These are phyloP conservation scores for Erucastrum elatum DNA, from an alignment of 345 rosid genomes.

Conservation along the genomic window DNA sequence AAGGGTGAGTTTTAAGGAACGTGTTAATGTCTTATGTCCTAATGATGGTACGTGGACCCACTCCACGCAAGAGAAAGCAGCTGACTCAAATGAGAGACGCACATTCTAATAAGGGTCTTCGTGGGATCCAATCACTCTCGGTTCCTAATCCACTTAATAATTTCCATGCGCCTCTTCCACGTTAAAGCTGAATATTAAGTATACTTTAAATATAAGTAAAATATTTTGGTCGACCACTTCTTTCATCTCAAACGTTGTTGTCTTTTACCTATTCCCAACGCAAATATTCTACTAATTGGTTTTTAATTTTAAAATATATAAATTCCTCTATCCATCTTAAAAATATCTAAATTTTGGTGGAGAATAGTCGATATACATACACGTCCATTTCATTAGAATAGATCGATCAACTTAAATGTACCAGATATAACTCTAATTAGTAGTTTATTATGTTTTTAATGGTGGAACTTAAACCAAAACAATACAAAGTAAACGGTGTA, in stretches of 20 bases:
- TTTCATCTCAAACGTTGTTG: slow-evolving; percentile 1
- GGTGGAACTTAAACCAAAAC: not conserved
- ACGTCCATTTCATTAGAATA: not conserved
- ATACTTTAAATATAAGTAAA: not conserved
- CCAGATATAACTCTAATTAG: not conserved
- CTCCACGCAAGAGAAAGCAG: not conserved
- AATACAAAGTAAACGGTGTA: not conserved
- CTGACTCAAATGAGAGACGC: slow-evolving; percentile 2
- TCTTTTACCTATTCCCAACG: slow-evolving; percentile 22
- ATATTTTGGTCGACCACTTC: slow-evolving; percentile 20
- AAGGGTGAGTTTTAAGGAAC: not conserved
- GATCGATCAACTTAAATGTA: not conserved
- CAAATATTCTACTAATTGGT: not conserved
- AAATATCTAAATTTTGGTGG: not conserved
- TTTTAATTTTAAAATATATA: not conserved
- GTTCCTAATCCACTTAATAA: not conserved
- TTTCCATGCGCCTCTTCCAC: slow-evolving; percentile 16
- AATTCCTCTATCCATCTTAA: not conserved
- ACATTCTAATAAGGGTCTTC: not conserved
- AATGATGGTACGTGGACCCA: slow-evolving; percentile 5
- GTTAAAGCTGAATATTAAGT: not conserved
- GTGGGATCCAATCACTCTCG: slow-evolving; percentile 32
- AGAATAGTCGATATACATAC: not conserved
- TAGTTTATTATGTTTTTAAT: not conserved
- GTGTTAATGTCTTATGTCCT: slow-evolving; percentile 2